Evolutionary conservation across 352 stramenopile species (phyloP), one percentile per base, ranked within the genome.

Genomic region (Phytophthora sp.): DNA sequence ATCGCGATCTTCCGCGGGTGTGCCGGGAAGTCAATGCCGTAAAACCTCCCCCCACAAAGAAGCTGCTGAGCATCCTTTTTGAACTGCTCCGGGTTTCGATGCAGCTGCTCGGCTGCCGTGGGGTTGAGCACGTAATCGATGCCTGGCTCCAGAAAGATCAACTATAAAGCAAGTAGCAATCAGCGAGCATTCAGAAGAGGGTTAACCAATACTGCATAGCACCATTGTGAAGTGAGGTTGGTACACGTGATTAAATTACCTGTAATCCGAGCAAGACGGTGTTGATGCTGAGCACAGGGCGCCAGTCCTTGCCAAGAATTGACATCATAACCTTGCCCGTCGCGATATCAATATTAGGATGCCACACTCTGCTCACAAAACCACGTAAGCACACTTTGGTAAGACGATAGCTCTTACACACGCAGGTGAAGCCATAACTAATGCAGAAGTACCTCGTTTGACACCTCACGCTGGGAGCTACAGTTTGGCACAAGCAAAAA

Each of bases 311-410:
- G 30, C 82, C 88, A 4, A 95, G 66, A 57, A 95, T 95, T 29
- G 88, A 67, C 73, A 95, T 92, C 88, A 95, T 95, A 41, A 95
- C 88, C 20, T 79, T 86, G 12, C 88, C 88, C 3, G 81, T 91
- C 5, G 79, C 42, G 3, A 85, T 61, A 62, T 95, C 88, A 20
- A 95, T 81, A 57, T 94, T 95, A 1, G 88, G 88, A 78, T 95
- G 88, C 88, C 88, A 95, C 20, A 91, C 81, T 69, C 88, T 93
- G 57, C 9, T 24, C 15, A 62, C 30, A 44, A 50, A 66, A 29
- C n/a, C 13, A 61, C n/a, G 47, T 51, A 12, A 21, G 3, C 57
- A 23, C 13, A 42, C 9, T 7, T 8, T 26, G 20, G 13, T 61
- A 9, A 63, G 16, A 20, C 36, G 15, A 38, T 21, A 29, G n/a